Percentiles rank a stretch among this genome's conserved stretches.
Evolutionary conservation across 1,284 basidiomycete species (phyloP).

Genomic region (Apiotrichum domesticum): DNA sequence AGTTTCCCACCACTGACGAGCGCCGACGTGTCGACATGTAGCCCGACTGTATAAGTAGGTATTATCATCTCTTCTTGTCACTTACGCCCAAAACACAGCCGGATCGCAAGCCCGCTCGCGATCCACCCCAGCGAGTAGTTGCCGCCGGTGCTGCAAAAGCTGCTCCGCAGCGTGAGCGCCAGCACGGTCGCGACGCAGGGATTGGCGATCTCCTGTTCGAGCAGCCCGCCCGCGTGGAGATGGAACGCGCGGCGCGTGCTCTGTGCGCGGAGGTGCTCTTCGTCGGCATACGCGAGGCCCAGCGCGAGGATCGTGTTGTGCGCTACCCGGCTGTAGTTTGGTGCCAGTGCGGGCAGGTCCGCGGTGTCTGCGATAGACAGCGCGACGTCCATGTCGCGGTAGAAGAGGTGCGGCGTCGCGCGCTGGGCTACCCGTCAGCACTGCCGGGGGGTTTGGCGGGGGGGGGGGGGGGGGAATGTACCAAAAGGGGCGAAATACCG

Average conservation of each 20-base stretch:
- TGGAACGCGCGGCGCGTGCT: constrained; percentile 53
- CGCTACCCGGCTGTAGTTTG: constrained; percentile 64
- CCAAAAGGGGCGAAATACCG: constrained; percentile 20
- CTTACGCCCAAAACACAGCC: constrained; percentile 25
- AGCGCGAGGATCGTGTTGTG: constrained; percentile 62
- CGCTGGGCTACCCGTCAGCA: constrained; percentile 8
- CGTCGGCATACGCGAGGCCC: constrained; percentile 56
- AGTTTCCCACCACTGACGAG: constrained; percentile 21
- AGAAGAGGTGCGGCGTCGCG: constrained; percentile 16
- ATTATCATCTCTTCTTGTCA: not conserved
- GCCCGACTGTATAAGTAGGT: constrained; percentile 19
- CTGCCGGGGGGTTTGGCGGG: not conserved
- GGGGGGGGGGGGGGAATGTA: no score
- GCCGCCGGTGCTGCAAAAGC: constrained; percentile 53
- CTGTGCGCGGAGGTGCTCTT: constrained; percentile 51
- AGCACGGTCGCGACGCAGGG: constrained; percentile 59
- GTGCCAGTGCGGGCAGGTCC: constrained; percentile 33
- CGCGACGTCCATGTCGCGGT: constrained; percentile 17
- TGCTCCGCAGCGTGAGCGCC: constrained; percentile 56
- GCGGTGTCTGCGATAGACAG: constrained; percentile 39
- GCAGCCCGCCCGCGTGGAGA: constrained; percentile 53
- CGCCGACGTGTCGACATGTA: constrained; percentile 20
- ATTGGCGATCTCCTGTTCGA: constrained; percentile 56
- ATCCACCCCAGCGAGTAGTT: constrained; percentile 30
- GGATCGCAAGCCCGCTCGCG: constrained; percentile 20